These are phyloP conservation scores for Calonectria hongkongensis DNA, from an alignment of 2,329 filamentous ascomycete genomes.

Conservation along the genomic window DNA sequence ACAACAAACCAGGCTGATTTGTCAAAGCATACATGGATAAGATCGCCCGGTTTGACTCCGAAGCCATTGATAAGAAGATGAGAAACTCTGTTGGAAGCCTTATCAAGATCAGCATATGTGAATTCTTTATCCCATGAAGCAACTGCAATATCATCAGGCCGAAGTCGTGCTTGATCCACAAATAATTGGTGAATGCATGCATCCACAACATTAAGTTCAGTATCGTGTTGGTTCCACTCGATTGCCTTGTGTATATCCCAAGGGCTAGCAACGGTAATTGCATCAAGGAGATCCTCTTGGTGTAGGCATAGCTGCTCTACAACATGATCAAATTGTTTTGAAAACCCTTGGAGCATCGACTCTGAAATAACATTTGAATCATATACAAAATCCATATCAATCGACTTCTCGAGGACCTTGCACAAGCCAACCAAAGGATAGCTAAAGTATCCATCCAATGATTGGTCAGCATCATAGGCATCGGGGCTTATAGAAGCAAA, in stretches of 20 bases:
- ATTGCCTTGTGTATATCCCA: conserved; percentile 24
- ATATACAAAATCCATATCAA: conserved; percentile 23
- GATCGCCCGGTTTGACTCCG: conserved; percentile 30
- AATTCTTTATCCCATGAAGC: conserved; percentile 53
- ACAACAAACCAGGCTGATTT: conserved; percentile 28
- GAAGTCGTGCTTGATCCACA: conserved; percentile 22
- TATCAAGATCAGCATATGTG: conserved; percentile 46
- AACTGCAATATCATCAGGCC: conserved; percentile 44
- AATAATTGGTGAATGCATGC: conserved; percentile 48
- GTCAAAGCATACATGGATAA: conserved; percentile 40
- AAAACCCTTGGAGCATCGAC: conserved; percentile 3
- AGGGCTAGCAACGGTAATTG: conserved; percentile 8
- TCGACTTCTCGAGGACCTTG: conserved; percentile 1
- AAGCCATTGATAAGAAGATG: conserved; percentile 30
- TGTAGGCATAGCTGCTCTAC: conserved; percentile 14
- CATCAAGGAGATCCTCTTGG: background rate
- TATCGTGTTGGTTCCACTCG: conserved; percentile 16
- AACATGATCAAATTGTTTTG: conserved; percentile 23
- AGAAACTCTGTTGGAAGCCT: conserved; percentile 30
- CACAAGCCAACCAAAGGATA: conserved; percentile 26
- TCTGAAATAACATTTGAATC: conserved; percentile 8
- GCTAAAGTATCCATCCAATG: conserved; percentile 24
- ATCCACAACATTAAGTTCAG: background rate
- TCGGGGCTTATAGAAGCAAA: conserved; percentile 16
- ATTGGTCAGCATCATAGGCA: conserved; percentile 32